These are phyloP conservation scores for Plasmopara halstedii DNA, from an alignment of 352 stramenopile genomes.

Conservation along the genomic window DNA sequence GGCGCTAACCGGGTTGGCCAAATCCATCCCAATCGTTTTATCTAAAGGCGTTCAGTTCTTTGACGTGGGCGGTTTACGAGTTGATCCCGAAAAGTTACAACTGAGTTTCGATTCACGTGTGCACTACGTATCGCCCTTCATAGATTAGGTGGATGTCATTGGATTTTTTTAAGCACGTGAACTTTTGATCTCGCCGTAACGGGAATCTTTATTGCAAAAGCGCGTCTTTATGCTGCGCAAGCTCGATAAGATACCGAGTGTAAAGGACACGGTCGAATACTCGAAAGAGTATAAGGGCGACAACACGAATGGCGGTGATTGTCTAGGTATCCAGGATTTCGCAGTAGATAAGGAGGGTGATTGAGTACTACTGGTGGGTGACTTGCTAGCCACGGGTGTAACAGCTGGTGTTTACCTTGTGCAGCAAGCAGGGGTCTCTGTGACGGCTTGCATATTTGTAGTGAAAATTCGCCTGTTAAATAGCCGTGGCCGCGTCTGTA, in stretches of 20 bases:
- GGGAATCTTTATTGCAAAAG: conserved; percentile 93
- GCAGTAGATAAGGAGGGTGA: conserved; percentile 68
- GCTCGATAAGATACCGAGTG: conserved; percentile 95
- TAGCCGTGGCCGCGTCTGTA: conserved; percentile 40
- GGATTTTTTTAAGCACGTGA: conserved; percentile 94
- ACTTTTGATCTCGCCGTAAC: conserved; percentile 95
- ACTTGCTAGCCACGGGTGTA: conserved; percentile 95
- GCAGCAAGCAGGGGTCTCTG: conserved; percentile 74
- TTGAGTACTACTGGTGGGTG: conserved; percentile 94
- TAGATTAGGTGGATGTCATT: conserved; percentile 64
- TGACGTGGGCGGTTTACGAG: conserved; percentile 94
- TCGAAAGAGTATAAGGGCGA: conserved; percentile 91
- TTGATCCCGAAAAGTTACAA: conserved; percentile 82
- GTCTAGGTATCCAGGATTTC: conserved; percentile 81
- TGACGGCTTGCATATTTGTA: conserved; percentile 92
- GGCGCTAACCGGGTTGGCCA: conserved; percentile 61
- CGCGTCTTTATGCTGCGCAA: conserved; percentile 99
- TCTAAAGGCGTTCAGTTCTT: conserved; percentile 98
- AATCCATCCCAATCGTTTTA: conserved; percentile 91
- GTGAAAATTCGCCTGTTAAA: conserved; percentile 86
- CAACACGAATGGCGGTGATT: conserved; percentile 68
- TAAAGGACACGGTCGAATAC: conserved; percentile 88
- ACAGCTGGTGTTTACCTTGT: conserved; percentile 88
- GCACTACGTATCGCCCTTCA: conserved; percentile 48
- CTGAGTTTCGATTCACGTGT: conserved; percentile 92